A percentile compares a stretch with the other conserved stretches of the same genome.
Conservation (phyloP, 2,329 filamentous ascomycete species). For the Exophiala sp. region DNA sequence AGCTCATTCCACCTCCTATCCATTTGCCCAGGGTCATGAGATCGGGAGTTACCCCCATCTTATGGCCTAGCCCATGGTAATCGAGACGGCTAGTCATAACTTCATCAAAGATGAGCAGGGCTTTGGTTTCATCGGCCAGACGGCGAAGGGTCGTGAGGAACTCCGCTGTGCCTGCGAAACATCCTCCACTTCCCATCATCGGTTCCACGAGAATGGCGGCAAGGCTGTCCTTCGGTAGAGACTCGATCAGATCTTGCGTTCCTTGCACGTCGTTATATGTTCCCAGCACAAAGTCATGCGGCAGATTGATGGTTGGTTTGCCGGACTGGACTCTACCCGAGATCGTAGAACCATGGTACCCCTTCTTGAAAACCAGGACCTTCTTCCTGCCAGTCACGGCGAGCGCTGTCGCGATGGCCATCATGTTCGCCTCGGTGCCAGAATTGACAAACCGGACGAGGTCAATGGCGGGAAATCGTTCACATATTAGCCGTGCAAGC, state of each 20-base stretch:
- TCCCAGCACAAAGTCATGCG: conserved; percentile 58
- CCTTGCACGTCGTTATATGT: conserved; percentile 59
- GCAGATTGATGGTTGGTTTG: conserved; percentile 46
- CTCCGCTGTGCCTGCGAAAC: conserved; percentile 47
- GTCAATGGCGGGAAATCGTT: conserved; percentile 50
- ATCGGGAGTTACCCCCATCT: conserved; percentile 50
- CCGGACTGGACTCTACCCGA: conserved; percentile 30
- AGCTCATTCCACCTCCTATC: conserved; percentile 63
- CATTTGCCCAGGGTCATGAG: conserved; percentile 65
- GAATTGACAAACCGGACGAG: conserved; percentile 62
- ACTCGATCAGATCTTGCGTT: conserved; percentile 44
- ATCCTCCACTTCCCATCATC: conserved; percentile 63
- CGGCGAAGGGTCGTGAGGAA: conserved; percentile 54
- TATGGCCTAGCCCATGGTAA: conserved; percentile 48
- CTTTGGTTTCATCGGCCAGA: conserved; percentile 48
- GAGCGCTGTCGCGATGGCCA: conserved; percentile 50
- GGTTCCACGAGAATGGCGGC: conserved; percentile 65
- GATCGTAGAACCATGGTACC: conserved; percentile 70
- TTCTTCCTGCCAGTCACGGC: conserved; percentile 57
- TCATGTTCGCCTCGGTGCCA: conserved; percentile 63
- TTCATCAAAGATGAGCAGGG: conserved; percentile 66
- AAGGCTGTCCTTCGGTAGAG: conserved; percentile 40
- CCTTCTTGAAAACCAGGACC: conserved; percentile 69
- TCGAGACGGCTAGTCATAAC: conserved; percentile 65
- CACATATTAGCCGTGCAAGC: conserved; percentile 52